Percentiles rank a stretch among this genome's conserved stretches.
phyloP scores from a whole-genome alignment of 306 rosid genomes.

The cucumber (Cucumis sativus) region DNA sequence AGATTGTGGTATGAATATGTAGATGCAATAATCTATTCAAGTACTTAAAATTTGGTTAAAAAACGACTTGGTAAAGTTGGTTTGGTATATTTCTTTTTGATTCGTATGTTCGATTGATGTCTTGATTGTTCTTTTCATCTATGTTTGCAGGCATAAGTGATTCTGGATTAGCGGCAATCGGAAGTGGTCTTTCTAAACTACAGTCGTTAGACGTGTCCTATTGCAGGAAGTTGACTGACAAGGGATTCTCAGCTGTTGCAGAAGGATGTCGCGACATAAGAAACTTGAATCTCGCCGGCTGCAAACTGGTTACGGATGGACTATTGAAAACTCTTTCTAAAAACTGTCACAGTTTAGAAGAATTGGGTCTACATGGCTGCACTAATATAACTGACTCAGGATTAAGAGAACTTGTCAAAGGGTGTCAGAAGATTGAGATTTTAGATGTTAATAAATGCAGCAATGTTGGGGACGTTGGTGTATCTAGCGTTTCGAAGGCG shows the following conservation, averaged over 20 bases:
- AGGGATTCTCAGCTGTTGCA: constrained; percentile 74
- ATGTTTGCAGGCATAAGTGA: constrained; percentile 58
- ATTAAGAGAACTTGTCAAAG: constrained; percentile 42
- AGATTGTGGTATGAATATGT: background rate
- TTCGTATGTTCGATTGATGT: background rate
- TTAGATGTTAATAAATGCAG: constrained; percentile 80
- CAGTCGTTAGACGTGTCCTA: constrained; percentile 72
- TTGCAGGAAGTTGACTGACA: constrained; percentile 78
- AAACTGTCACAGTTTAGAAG: constrained; percentile 51
- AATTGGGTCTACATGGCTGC: constrained; percentile 75
- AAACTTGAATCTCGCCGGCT: constrained; percentile 56
- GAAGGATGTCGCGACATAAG: constrained; percentile 56
- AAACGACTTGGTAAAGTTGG: background rate
- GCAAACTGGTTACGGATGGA: constrained; percentile 53
- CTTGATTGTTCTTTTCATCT: background rate
- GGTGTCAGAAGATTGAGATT: constrained; percentile 42
- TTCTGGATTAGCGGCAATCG: constrained; percentile 57
- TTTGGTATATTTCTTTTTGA: background rate
- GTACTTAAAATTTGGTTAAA: background rate
- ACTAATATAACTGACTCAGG: constrained; percentile 58
- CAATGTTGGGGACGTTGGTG: constrained; percentile 59
- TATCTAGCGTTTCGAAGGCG: constrained; percentile 47
- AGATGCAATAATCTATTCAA: background rate
- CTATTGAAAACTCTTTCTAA: constrained; percentile 44
- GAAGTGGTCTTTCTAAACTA: constrained; percentile 52